Percentiles rank a stretch among this genome's conserved stretches.
These are phyloP conservation scores for Cyberlindnera xylosilytica DNA, from an alignment of 805 yeast species.

Conservation along the genomic window DNA sequence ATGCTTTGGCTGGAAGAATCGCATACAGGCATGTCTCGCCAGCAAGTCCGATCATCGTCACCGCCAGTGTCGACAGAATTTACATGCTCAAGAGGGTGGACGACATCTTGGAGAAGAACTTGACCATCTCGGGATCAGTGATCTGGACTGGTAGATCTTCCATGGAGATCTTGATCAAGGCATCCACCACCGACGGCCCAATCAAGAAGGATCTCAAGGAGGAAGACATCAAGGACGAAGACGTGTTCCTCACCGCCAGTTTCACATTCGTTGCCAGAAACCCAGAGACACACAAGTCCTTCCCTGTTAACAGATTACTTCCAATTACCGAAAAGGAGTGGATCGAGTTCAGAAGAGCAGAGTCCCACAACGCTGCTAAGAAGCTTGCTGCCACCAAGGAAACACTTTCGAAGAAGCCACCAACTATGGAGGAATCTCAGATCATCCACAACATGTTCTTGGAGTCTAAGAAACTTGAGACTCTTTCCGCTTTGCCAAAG, in stretches of 20 bases:
- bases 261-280: slow-evolving; percentile 96
- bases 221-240: slow-evolving; percentile 55
- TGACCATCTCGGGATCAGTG: slow-evolving; percentile 84
- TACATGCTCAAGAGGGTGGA: slow-evolving; percentile 83
- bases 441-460: slow-evolving; percentile 79
- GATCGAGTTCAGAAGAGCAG: slow-evolving; percentile 84
- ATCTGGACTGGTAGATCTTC: slow-evolving; percentile 95
- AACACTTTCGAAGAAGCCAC: slow-evolving; percentile 61
- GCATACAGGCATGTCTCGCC: slow-evolving; percentile 94
- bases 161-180: slow-evolving; percentile 91
- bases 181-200: slow-evolving; percentile 65
- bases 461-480: slow-evolving; percentile 39
- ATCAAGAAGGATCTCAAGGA: slow-evolving; percentile 54
- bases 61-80: slow-evolving; percentile 91
- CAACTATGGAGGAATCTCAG: slow-evolving; percentile 69
- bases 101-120: slow-evolving; percentile 68
- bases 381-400: slow-evolving; percentile 69
- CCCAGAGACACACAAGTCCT: slow-evolving; percentile 86
- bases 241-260: slow-evolving; percentile 81
- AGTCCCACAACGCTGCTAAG: slow-evolving; percentile 83
- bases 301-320: slow-evolving; percentile 76
- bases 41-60: slow-evolving; percentile 91
- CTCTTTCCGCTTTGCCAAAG: slow-evolving; percentile 38
- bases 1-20: slow-evolving; percentile 90
- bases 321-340: slow-evolving; percentile 77